Evolutionary conservation across 768 basidiomycete species (phyloP).

Genomic region (Pleurotus giganteus): DNA sequence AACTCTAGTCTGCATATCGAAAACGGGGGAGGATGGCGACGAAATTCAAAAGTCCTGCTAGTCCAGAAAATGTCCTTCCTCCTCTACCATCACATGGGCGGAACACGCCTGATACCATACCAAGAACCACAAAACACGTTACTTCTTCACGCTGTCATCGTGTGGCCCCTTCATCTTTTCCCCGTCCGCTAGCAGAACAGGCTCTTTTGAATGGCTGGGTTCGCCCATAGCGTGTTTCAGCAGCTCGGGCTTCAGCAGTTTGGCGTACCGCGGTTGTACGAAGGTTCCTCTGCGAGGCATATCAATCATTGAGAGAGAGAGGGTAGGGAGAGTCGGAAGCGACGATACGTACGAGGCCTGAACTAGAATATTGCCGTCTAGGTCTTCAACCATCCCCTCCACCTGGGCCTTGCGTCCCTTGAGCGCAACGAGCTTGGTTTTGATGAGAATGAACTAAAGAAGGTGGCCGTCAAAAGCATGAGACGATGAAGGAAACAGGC

Average conservation of each 20-base stretch:
- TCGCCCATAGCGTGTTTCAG: slow-evolving; percentile 69
- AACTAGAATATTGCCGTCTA: slow-evolving; percentile 79
- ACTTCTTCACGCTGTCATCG: neutral
- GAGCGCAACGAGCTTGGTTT: slow-evolving; percentile 59
- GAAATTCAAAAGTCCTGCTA: no score
- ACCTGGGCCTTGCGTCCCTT: slow-evolving; percentile 81
- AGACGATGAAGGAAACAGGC: neutral
- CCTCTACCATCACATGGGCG: no score
- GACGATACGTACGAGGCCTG: slow-evolving; percentile 68
- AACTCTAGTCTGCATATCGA: no score
- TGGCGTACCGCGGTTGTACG: slow-evolving; percentile 87
- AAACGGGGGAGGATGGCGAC: no score
- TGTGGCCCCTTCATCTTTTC: slow-evolving; percentile 17
- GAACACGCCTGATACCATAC: no score
- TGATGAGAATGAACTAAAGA: slow-evolving; percentile 78
- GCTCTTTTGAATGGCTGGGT: slow-evolving; percentile 35
- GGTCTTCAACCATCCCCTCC: slow-evolving; percentile 68
- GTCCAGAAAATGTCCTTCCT: no score
- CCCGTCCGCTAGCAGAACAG: slow-evolving; percentile 39
- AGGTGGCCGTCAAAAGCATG: neutral
- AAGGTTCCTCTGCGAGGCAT: slow-evolving; percentile 60
- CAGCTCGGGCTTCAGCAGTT: slow-evolving; percentile 60
- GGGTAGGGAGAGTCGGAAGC: neutral
- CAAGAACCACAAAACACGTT: no score
- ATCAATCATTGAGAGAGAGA: neutral